Evolutionary conservation across 495 filamentous ascomycete species (phyloP).

Genomic region (Astrothelium macrocarpum): DNA sequence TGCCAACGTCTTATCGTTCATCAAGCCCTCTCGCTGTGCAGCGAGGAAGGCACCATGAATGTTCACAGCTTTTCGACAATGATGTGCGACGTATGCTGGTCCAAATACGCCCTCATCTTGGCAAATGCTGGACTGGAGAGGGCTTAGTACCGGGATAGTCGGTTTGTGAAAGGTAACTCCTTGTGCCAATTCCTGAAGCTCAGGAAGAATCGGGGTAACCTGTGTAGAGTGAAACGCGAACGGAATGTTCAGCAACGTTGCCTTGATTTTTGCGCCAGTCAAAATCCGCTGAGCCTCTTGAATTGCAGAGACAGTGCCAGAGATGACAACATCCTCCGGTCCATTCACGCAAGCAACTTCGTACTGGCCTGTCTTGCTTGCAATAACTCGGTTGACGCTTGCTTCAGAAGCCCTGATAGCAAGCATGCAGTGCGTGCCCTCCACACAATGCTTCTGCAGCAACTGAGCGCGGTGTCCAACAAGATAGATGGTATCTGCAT

Average conservation of each 20-base stretch:
- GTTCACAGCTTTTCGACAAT: conserved; percentile 64
- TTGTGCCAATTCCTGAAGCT: conserved; percentile 49
- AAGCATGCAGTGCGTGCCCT: conserved; percentile 26
- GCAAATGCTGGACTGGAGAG: conserved; percentile 33
- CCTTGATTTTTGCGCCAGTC: conserved; percentile 15
- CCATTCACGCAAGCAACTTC: conserved; percentile 35
- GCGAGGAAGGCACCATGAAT: conserved; percentile 50
- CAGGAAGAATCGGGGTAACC: conserved; percentile 61
- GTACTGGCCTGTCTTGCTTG: conserved; percentile 6
- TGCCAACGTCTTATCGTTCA: conserved; percentile 25
- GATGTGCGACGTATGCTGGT: conserved; percentile 52
- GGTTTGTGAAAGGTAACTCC: conserved; percentile 51
- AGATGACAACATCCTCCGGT: conserved; percentile 27
- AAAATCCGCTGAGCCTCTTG: conserved; percentile 11
- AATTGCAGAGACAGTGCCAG: conserved; percentile 23
- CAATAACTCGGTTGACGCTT: neutral
- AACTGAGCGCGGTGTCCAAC: conserved; percentile 18
- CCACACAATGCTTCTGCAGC: conserved; percentile 12
- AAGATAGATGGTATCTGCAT: conserved; percentile 16
- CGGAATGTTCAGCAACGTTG: conserved; percentile 53
- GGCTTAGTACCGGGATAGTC: conserved; percentile 59
- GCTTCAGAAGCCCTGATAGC: conserved; percentile 17
- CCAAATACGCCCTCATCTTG: conserved; percentile 42
- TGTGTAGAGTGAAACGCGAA: conserved; percentile 79
- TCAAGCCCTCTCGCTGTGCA: conserved; percentile 14